These are phyloP conservation scores for Aurifilum marmelostoma DNA, from an alignment of 2,329 filamentous ascomycete genomes.

Conservation along the genomic window DNA sequence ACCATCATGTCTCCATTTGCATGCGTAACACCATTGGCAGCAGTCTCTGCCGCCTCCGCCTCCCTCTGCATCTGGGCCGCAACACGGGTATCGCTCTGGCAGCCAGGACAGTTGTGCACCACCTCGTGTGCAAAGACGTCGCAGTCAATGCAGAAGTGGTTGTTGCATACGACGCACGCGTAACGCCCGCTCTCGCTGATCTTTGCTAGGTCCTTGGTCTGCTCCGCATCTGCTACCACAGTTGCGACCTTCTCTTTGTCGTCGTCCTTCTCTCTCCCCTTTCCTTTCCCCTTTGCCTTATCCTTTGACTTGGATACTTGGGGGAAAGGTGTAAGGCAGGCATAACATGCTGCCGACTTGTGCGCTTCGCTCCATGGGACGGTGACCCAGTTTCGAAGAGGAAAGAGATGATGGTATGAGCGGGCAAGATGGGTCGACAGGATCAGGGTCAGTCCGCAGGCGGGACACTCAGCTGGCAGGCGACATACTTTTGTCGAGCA, in stretches of 20 bases:
- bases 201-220: slow-evolving; percentile 52
- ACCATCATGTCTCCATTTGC: slow-evolving; percentile 51
- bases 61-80: slow-evolving; percentile 23
- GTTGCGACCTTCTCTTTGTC: background rate
- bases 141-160: slow-evolving; percentile 98
- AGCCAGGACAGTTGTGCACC: slow-evolving; percentile 94
- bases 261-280: slow-evolving; percentile 27
- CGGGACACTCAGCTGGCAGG: slow-evolving; percentile 87
- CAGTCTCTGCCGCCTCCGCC: slow-evolving; percentile 8
- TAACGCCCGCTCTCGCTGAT: slow-evolving; percentile 88
- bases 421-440: slow-evolving; percentile 89
- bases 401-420: slow-evolving; percentile 93
- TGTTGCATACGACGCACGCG: slow-evolving; percentile 81
- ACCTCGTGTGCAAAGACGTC: slow-evolving; percentile 95
- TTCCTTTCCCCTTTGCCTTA: slow-evolving; percentile 28
- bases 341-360: slow-evolving; percentile 69
- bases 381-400: slow-evolving; percentile 86
- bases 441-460: slow-evolving; percentile 89
- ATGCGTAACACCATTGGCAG: slow-evolving; percentile 31
- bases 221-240: slow-evolving; percentile 26
- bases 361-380: slow-evolving; percentile 79
- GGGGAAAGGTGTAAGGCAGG: slow-evolving; percentile 77
- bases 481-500: slow-evolving; percentile 89
- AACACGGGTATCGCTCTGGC: slow-evolving; percentile 59
- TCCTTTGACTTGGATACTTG: slow-evolving; percentile 34